Evolutionary conservation across 441 rosid genomes (phyloP), one percentile per base, ranked within the genome.

Genomic region (Gossypium trilobum): DNA sequence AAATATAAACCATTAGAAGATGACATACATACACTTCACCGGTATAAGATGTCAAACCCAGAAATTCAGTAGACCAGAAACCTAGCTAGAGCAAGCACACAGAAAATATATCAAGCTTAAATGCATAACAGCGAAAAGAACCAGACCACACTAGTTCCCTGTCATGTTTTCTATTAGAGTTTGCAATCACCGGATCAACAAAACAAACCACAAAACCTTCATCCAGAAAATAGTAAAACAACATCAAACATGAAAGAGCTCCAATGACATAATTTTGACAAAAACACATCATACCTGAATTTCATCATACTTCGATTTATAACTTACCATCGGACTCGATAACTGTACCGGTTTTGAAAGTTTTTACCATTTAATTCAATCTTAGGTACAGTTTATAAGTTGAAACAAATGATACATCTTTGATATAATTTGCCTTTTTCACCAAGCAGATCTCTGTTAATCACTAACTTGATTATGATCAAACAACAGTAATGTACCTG

Each of bases 401-500:
- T 39, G 8, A 23, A 48, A 29, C 27, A 58, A 75, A 31, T 33
- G 20, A 63, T 39, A 17, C 33, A 44, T 64, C 74, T 54, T 67
- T 67, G 23, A 31, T 60, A 60, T 17, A 75, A 23, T 65, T 36
- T 65, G 70, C 70, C 54, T 67, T 78, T 73, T 56, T 58, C 61
- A 36, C 46, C 63, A 68, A 66, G 50, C 36, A 52, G 42, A 70
- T 71, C 58, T 74, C 79, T 68, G 59, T 79, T 74, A 78, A 76
- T 52, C 69, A 6, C 81, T 85, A 75, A 78, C 75, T 60, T 73
- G 80, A 33, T 80, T 79, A 63, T 46, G 75, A 74, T 54, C 74
- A 82, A 73, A 22, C 76, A 71, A 72, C 31, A 23, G 36, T 48
- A 76, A 70, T 17, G 81, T 76, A 84, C 85, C 87, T 83, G 88